Percentiles rank a stretch among this genome's conserved stretches.
Evolutionary conservation across 345 rosid species (phyloP).

Genomic region (Brassica carinata): DNA sequence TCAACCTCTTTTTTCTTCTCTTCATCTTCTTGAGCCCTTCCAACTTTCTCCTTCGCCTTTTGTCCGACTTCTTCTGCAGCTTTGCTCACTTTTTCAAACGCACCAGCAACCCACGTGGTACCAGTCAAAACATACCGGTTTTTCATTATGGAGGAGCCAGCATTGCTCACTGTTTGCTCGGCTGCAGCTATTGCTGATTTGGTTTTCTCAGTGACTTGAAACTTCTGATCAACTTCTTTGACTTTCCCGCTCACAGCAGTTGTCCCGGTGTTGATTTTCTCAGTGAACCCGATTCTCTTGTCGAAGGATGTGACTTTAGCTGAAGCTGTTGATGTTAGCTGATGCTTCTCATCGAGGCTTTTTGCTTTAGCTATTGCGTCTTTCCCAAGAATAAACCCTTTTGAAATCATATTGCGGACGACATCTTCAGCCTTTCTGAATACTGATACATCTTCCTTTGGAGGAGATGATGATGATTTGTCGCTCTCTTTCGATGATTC

Average conservation of each 20-base stretch:
- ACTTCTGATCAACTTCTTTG: conserved; percentile 85
- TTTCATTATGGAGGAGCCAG: conserved; percentile 86
- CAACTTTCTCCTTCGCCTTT: conserved; percentile 81
- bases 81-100: conserved; percentile 76
- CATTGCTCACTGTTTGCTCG: conserved; percentile 69
- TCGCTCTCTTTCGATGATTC: conserved; percentile 35
- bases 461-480: conserved; percentile 37
- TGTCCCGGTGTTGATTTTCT: conserved; percentile 72
- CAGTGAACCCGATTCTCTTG: conserved; percentile 71
- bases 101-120: conserved; percentile 75
- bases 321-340: conserved; percentile 73
- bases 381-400: conserved; percentile 82
- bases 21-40: conserved; percentile 50
- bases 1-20: conserved; percentile 57
- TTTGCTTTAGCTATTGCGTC: conserved; percentile 77
- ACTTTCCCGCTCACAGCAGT: conserved; percentile 67
- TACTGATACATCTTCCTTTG: conserved; percentile 55
- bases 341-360: conserved; percentile 81
- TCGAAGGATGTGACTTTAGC: conserved; percentile 78
- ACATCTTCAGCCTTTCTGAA: conserved; percentile 79
- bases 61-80: conserved; percentile 96
- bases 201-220: conserved; percentile 88
- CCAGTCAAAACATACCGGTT: conserved; percentile 72
- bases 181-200: conserved; percentile 80
- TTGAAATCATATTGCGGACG: conserved; percentile 75